Base-by-base conservation (phyloP, 768 basidiomycete genomes). In the Naematelia aurantialba region DNA sequence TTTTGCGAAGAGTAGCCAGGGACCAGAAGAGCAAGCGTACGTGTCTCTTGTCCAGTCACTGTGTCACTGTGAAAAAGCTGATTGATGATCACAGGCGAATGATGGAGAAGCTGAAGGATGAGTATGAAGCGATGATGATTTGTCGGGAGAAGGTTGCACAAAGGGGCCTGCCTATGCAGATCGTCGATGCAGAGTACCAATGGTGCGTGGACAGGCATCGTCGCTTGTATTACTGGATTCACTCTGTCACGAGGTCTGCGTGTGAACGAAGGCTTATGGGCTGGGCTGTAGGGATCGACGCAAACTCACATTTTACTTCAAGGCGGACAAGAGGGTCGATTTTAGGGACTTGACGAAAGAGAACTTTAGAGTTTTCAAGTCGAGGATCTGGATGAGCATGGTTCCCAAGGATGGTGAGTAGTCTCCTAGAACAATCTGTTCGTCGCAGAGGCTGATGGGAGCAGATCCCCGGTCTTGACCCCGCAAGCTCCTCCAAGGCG, bases 111-210 rank as follows among this genome's bases (percentile, higher is more conserved):
- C 81, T 85, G 56, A 86, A 88, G 70, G 94, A 99, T 77, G 94
- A 99, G 78, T 78, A 85, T 57, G 92, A 93, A 79, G 94, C 94
- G 21, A 80, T 99, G 45, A 86, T 89, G 69, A 80, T 97, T 55
- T 96, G 93, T 67, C 85, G 91, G 77, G 89, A 82, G 60, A 97
- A 97, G 77, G 93, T 96, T 13, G 81, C 86, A 54, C 90, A 91
- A 76, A 89, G 93, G 80, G 91, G 91, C 74, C 79, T 97, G 72
- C 92, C 92, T 17, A 99, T 99, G 94, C 91, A 97, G 78, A 92
- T 99, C 59, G 86, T 96, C 50, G 94, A 97, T 77, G 94, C 93
- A 29, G 94, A 98, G 79, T 99, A 93, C 80, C 94, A 99, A 74
- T 98, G 92, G 92, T 92, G 57, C 26, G 21, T 31, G 2, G 19